phyloP scores from a whole-genome alignment of 352 stramenopile genomes.

The Aphanomyces invadans region DNA sequence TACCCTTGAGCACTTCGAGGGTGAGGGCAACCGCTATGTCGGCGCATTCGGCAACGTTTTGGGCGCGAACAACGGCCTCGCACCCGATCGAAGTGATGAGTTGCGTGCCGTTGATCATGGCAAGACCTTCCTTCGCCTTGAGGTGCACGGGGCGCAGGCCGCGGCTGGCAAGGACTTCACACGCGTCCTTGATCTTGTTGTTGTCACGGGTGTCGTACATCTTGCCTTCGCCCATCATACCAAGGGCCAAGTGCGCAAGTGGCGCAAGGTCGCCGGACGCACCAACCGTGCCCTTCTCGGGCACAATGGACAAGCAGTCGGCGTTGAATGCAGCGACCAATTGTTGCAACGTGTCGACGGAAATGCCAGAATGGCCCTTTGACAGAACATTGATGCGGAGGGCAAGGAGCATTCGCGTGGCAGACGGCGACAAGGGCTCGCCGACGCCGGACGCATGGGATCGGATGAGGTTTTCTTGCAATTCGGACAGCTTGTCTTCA shows the following conservation, averaged over 20 bases:
- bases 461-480: constrained; percentile 81
- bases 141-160: constrained; percentile 66
- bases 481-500: constrained; percentile 71
- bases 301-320: constrained; percentile 80
- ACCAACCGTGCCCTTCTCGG: constrained; percentile 78
- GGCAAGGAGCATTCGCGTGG: constrained; percentile 82
- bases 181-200: constrained; percentile 46
- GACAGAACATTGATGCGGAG: constrained; percentile 84
- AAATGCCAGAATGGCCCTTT: constrained; percentile 83
- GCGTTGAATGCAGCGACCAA: constrained; percentile 79
- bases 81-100: constrained; percentile 81
- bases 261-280: constrained; percentile 82
- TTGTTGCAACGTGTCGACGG: constrained; percentile 64
- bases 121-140: constrained; percentile 81
- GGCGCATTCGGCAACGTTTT: constrained; percentile 66
- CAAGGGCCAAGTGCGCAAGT: constrained; percentile 78
- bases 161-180: constrained; percentile 62
- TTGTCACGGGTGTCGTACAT: constrained; percentile 57
- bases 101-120: constrained; percentile 89
- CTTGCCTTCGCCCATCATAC: constrained; percentile 83
- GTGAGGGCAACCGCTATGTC: constrained; percentile 74
- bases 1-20: constrained; percentile 83
- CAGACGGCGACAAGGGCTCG: constrained; percentile 53
- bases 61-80: constrained; percentile 66
- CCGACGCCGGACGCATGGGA: constrained; percentile 77